phyloP scores from a whole-genome alignment of 2,329 filamentous ascomycete genomes.

The Colletotrichum godetiae region DNA sequence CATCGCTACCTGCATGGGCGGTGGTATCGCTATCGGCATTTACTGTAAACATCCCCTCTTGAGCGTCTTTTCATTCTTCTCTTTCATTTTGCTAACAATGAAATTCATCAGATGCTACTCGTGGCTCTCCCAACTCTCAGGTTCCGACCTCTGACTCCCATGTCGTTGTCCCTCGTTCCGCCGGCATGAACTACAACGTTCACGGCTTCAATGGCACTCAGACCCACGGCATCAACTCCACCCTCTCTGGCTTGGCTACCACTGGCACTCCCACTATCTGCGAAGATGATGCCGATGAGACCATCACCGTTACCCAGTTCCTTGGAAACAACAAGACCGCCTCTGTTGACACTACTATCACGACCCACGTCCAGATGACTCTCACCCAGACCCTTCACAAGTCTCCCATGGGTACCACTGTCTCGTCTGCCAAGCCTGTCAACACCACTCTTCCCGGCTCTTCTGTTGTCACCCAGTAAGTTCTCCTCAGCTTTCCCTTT shows the following conservation, averaged over 20 bases:
- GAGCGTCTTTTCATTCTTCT: not conserved
- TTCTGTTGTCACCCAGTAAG: constrained; percentile 13
- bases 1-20: constrained; percentile 1
- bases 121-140: not conserved
- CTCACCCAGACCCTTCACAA: constrained; percentile 20
- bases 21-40: constrained; percentile 2
- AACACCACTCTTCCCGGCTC: constrained; percentile 12
- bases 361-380: constrained; percentile 18
- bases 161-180: constrained; percentile 26
- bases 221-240: constrained; percentile 3
- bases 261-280: not conserved
- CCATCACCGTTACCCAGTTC: not conserved
- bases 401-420: constrained; percentile 22
- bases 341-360: constrained; percentile 11
- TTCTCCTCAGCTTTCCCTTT: not conserved
- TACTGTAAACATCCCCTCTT: not conserved
- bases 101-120: not conserved
- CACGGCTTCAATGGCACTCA: constrained; percentile 11
- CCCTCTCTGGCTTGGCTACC: constrained; percentile 6
- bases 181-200: constrained; percentile 15
- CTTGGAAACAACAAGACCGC: not conserved
- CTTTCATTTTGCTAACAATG: not conserved
- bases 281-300: constrained; percentile 17
- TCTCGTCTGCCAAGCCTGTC: constrained; percentile 26
- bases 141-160: not conserved